These are phyloP conservation scores for Pseudogymnoascus verrucosus DNA, from an alignment of 2,329 filamentous ascomycete species.

Conservation along the genomic window DNA sequence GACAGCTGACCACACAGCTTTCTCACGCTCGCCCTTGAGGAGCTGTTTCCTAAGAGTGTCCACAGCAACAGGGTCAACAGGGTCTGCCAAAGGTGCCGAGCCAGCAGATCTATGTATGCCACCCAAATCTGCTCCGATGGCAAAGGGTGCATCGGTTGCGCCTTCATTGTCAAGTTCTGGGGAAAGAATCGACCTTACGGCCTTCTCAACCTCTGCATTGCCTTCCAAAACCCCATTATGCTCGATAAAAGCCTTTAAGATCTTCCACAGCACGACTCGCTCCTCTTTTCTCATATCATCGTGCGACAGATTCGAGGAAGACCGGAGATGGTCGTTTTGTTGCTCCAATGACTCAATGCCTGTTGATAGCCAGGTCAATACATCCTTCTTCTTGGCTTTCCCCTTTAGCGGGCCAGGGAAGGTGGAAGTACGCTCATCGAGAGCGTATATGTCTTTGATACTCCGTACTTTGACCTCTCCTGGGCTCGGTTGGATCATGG, in stretches of 20 bases:
- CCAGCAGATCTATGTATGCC: conserved; percentile 30
- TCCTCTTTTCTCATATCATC: conserved; percentile 69
- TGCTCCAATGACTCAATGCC: conserved; percentile 70
- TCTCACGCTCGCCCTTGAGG: conserved; percentile 74
- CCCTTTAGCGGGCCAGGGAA: conserved; percentile 86
- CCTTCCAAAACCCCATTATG: conserved; percentile 77
- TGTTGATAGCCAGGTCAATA: conserved; percentile 67
- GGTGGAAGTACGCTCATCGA: conserved; percentile 63
- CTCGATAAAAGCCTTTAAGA: conserved; percentile 74
- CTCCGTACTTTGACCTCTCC: conserved; percentile 75
- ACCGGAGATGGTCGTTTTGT: conserved; percentile 30
- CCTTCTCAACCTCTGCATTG: conserved; percentile 60
- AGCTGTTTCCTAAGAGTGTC: conserved; percentile 67
- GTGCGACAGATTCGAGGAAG: conserved; percentile 44
- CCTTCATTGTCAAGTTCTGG: conserved; percentile 39
- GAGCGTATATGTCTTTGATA: conserved; percentile 63
- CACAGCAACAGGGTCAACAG: conserved; percentile 60
- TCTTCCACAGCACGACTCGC: conserved; percentile 77
- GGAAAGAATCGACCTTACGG: conserved; percentile 66
- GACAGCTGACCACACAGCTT: conserved; percentile 86
- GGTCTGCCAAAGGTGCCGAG: conserved; percentile 47
- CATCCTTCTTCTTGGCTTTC: conserved; percentile 94
- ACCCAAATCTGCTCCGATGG: conserved; percentile 32
- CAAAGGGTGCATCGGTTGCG: conserved; percentile 24
- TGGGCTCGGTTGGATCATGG: conserved; percentile 72